Evolutionary conservation across 352 stramenopile species (phyloP).

Genomic region (Globisporangium orthogonon): DNA sequence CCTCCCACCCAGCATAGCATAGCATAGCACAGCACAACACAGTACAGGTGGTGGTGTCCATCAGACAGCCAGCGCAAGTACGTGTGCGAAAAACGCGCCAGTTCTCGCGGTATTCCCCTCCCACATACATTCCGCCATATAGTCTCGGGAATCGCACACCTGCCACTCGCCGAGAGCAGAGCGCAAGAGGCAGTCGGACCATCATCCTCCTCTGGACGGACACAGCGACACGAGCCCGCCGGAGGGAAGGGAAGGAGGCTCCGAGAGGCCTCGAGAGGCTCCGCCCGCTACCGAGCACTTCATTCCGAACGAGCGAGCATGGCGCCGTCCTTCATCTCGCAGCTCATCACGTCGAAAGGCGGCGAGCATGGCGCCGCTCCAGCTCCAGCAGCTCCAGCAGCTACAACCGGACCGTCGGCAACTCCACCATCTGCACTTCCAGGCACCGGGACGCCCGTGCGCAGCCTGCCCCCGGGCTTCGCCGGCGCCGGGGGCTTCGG

Average conservation of each 20-base stretch:
- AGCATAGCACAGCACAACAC: too few relatives aligned
- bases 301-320: not conserved
- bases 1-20: too few relatives aligned
- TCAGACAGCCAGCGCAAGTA: not conserved
- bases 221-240: not conserved
- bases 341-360: conserved; percentile 16
- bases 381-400: not conserved
- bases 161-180: not conserved
- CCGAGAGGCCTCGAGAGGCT: too few relatives aligned
- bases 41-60: too few relatives aligned
- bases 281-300: not conserved
- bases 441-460: not conserved
- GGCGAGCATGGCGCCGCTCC: not conserved
- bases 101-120: not conserved
- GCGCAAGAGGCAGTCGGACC: not conserved
- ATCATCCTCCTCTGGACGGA: too few relatives aligned
- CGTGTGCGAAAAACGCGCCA: not conserved
- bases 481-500: conserved; percentile 3
- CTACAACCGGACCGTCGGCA: not conserved
- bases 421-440: not conserved
- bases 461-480: conserved; percentile 5
- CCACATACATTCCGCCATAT: not conserved
- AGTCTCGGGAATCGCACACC: not conserved
- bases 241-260: too few relatives aligned
- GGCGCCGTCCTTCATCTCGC: conserved; percentile 16